Evolutionary conservation across 768 basidiomycete genomes (phyloP), one percentile per base, ranked within the genome.

Genomic region (Neoboletus brunneissimus): DNA sequence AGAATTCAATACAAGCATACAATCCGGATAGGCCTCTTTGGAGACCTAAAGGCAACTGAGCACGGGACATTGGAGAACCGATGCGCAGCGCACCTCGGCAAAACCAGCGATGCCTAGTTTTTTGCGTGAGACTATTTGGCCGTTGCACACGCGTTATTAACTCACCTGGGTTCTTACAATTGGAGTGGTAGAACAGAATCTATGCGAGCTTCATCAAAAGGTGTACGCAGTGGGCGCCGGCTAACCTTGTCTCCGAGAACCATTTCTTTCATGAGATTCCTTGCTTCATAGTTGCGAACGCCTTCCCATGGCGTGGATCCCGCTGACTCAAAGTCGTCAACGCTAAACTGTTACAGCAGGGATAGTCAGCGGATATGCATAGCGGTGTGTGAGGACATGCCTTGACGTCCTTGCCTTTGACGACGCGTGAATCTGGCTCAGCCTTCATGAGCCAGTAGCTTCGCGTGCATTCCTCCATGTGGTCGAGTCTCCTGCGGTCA

Each of bases 141-240:
- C 20, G 0, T 41, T n/a, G 47, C 5, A 23, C 23, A 49, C n/a
- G 18, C 11, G 4, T 38, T 25, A 12, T 40, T 46, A 42, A 53
- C 77, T 53, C 53, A 88, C 90, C 90, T 67, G 91, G 91, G 49
- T 65, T 81, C 73, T 89, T 93, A 73, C 88, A 91, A 66, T 89
- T 94, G 8, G 90, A 92, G 64, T 92, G 90, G 68, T 94, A 94
- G 71, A 94, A 92, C 44, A 92, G 71, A 44, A 89, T 85, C 90
- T 91, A 15, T 38, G 50, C 29, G n/a, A 52, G n/a, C 34, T 45
- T 52, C 46, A 54, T n/a, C 32, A 25, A 43, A 15, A 18, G 34
- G 25, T 25, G 3, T 31, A 43, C 27, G 6, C 18, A 46, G 15
- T 42, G 29, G 22, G 48, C n/a, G 29, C 34, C 0, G 44, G 53